Conservation (phyloP, 257 asterid genomes). For the Capsicum chinense region DNA sequence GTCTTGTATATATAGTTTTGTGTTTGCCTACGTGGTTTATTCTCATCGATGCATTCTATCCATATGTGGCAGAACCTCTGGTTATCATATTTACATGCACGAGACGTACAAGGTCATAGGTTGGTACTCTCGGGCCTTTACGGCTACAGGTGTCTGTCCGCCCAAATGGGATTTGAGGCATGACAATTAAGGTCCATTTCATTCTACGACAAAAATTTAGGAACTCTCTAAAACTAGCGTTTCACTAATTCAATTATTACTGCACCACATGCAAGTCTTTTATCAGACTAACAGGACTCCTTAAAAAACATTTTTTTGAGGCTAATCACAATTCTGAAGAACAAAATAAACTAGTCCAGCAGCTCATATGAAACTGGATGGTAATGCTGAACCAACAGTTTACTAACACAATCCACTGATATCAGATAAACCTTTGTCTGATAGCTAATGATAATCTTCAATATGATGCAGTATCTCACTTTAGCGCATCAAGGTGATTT, state of each 20-base stretch:
- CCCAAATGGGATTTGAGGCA: no score
- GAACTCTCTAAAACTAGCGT: neutral
- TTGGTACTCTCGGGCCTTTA: no score
- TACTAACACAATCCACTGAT: neutral
- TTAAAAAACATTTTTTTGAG: neutral
- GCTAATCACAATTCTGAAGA: conserved; percentile 1
- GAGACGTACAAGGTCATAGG: no score
- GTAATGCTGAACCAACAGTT: conserved; percentile 13
- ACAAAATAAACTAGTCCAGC: neutral
- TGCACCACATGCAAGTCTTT: conserved; percentile 1
- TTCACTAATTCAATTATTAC: neutral
- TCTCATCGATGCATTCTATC: no score
- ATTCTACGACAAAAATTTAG: neutral
- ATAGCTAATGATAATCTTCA: conserved; percentile 7
- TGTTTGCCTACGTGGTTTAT: no score
- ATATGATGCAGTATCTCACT: neutral
- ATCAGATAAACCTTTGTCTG: conserved; percentile 17
- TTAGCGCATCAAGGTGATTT: conserved; percentile 3
- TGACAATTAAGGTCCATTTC: neutral
- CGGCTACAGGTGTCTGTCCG: no score
- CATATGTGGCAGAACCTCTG: no score
- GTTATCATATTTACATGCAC: no score
- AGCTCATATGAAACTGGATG: neutral
- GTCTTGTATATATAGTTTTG: no score
- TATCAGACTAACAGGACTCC: neutral